Conservation (phyloP, 176 grass and related monocot genomes). For the Calamus simplicifolius region DNA sequence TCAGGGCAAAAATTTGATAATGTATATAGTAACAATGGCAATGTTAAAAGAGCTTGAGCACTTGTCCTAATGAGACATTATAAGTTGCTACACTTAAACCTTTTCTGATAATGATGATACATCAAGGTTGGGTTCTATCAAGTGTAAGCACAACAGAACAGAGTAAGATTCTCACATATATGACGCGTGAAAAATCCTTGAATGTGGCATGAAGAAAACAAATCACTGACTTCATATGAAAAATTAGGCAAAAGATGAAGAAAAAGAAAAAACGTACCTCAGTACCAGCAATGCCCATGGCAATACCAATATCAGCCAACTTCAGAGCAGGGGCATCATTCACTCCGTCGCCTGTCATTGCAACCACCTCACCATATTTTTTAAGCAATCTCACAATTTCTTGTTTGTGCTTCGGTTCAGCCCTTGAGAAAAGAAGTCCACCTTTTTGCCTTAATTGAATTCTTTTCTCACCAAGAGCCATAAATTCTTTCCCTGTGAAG, state of each 20-base stretch:
- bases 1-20: no score
- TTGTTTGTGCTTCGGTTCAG: constrained; percentile 35
- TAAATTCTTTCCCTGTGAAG: constrained; percentile 30
- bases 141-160: no score
- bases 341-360: constrained; percentile 34
- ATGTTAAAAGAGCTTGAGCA: no score
- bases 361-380: constrained; percentile 31
- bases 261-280: constrained; percentile 5
- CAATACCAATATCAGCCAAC: constrained; percentile 30
- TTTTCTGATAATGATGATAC: no score
- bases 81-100: no score
- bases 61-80: no score
- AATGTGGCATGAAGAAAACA: no score
- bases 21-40: no score
- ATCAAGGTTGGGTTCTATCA: no score
- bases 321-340: constrained; percentile 33
- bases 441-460: constrained; percentile 17
- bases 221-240: no score
- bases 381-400: constrained; percentile 30
- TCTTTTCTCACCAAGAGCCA: constrained; percentile 15
- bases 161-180: no score
- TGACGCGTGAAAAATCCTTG: no score
- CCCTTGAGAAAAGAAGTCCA: constrained; percentile 34
- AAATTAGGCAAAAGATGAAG: background rate
- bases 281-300: constrained; percentile 34